phyloP scores from a whole-genome alignment of 352 stramenopile species.

The Phytophthora uliginosa region DNA sequence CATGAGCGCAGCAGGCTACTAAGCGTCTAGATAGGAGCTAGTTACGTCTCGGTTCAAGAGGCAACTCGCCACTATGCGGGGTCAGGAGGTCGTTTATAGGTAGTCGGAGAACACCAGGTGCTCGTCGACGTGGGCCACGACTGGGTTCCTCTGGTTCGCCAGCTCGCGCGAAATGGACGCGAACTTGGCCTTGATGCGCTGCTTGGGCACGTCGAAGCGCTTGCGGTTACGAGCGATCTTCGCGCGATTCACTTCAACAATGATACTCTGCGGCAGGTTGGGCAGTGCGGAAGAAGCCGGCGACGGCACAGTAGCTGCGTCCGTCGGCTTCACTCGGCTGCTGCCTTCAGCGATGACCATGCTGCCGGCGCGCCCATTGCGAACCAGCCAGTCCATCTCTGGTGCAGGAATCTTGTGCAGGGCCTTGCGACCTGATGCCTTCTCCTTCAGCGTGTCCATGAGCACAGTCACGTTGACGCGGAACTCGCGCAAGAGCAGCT shows the following conservation, averaged over 20 bases:
- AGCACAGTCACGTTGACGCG: conserved; percentile 68
- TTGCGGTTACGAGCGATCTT: conserved; percentile 53
- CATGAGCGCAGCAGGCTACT: not conserved
- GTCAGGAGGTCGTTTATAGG: conserved; percentile 33
- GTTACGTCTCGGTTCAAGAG: conserved; percentile 15
- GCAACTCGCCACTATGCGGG: not conserved
- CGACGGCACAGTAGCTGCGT: not conserved
- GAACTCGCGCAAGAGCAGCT: conserved; percentile 79
- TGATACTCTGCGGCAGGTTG: conserved; percentile 44
- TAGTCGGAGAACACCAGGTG: conserved; percentile 86
- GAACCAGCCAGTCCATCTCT: conserved; percentile 69
- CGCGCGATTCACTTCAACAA: conserved; percentile 76
- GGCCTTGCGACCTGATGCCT: conserved; percentile 70
- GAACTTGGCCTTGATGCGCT: conserved; percentile 78
- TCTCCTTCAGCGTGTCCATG: conserved; percentile 80
- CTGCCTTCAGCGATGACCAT: conserved; percentile 61
- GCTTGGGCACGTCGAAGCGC: conserved; percentile 75
- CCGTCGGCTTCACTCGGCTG: conserved; percentile 7
- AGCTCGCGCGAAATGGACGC: conserved; percentile 72
- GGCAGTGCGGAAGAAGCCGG: conserved; percentile 29
- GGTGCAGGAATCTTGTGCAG: conserved; percentile 76
- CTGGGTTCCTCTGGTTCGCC: conserved; percentile 48
- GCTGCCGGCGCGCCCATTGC: conserved; percentile 47
- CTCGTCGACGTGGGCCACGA: conserved; percentile 63
- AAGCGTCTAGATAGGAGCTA: conserved; percentile 31